phyloP scores from a whole-genome alignment of 2,329 filamentous ascomycete genomes.

The Tolypocladium capitatum region DNA sequence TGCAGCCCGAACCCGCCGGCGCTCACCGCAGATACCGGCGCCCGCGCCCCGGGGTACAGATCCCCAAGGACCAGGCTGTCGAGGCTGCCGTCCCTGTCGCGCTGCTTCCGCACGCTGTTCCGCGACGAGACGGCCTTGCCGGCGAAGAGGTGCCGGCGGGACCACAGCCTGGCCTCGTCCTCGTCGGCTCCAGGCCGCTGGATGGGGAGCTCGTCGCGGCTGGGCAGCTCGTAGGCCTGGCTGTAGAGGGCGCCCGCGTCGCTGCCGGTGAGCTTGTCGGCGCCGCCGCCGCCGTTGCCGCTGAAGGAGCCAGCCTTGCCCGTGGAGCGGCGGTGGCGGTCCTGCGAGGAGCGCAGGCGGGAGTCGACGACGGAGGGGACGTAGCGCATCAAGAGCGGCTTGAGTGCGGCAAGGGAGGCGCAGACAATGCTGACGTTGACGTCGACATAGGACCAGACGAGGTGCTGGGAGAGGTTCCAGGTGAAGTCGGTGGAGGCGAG shows the following conservation, averaged over 20 bases:
- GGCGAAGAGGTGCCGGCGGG: neutral
- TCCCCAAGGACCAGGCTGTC: constrained; percentile 8
- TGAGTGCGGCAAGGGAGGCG: constrained; percentile 34
- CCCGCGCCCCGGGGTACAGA: constrained; percentile 2
- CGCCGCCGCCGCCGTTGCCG: no score
- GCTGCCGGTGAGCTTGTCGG: no score
- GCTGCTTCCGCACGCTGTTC: neutral
- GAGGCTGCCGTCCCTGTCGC: constrained; percentile 7
- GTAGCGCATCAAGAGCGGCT: constrained; percentile 29
- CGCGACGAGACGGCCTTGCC: neutral
- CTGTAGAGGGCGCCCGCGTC: constrained; percentile 4
- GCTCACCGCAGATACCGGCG: constrained; percentile 7
- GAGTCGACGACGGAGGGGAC: constrained; percentile 13
- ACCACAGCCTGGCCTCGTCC: constrained; percentile 12
- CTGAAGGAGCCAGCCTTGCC: constrained; percentile 3
- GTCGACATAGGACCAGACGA: constrained; percentile 33
- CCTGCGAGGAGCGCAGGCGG: constrained; percentile 10
- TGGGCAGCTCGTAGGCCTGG: constrained; percentile 10
- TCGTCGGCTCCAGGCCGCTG: constrained; percentile 5
- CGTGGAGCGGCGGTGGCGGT: constrained; percentile 8
- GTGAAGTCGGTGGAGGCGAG: constrained; percentile 12
- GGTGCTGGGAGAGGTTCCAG: constrained; percentile 12
- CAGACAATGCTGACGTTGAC: constrained; percentile 36
- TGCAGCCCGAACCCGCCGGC: constrained; percentile 4
- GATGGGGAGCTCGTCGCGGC: constrained; percentile 5